Conservation (phyloP, 2,329 filamentous ascomycete species). For the Lecanicillium sp. region DNA sequence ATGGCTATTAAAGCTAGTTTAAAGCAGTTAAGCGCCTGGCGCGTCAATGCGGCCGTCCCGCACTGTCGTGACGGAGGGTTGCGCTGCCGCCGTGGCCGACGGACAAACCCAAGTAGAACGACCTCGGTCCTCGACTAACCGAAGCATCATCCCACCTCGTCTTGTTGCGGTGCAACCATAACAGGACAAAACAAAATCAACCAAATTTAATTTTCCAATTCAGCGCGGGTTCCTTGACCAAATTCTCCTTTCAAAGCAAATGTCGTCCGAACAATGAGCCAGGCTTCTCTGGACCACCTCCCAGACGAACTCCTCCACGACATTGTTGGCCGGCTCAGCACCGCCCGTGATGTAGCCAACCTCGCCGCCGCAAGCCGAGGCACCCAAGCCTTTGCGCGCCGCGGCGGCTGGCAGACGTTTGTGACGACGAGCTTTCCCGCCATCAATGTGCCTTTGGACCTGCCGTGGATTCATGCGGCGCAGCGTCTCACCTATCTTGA, state of each 20-base stretch:
- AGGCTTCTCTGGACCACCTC: conserved; percentile 29
- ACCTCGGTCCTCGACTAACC: too few species aligned
- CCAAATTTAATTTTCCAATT: neutral
- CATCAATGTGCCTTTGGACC: conserved; percentile 22
- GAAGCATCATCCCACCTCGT: too few species aligned
- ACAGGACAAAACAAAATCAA: conserved; percentile 3
- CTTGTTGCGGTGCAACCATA: conserved; percentile 3
- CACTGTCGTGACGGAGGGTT: too few species aligned
- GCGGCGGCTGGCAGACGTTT: conserved; percentile 40
- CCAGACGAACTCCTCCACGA: conserved; percentile 43
- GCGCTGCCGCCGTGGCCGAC: too few species aligned
- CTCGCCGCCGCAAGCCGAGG: conserved; percentile 30
- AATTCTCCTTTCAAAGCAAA: conserved; percentile 1
- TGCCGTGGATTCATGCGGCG: conserved; percentile 30
- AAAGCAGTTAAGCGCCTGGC: too few species aligned
- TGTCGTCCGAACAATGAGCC: conserved; percentile 14
- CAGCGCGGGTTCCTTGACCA: conserved; percentile 1
- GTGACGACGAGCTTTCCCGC: conserved; percentile 35
- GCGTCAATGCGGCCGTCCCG: too few species aligned
- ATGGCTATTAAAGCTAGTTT: too few species aligned
- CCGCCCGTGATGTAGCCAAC: conserved; percentile 36
- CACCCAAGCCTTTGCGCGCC: conserved; percentile 27
- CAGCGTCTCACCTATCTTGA: conserved; percentile 40
- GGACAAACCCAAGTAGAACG: too few species aligned
- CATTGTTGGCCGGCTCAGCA: conserved; percentile 37